Evolutionary conservation across 805 yeast species (phyloP).

Genomic region (Candida ulmi): DNA sequence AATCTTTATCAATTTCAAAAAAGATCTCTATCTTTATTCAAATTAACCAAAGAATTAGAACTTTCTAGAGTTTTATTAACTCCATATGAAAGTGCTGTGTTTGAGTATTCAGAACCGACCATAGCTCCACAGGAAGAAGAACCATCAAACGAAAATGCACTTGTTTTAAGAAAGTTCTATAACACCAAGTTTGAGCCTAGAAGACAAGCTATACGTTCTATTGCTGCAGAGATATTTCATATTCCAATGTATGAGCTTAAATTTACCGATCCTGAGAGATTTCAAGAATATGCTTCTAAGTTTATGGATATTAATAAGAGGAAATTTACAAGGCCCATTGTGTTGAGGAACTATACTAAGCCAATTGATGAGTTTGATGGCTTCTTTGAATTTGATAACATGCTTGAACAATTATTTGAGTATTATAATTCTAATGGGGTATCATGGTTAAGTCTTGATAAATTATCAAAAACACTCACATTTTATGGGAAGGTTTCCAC

Average conservation of each 20-base stretch:
- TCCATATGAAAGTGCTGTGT: conserved; percentile 1
- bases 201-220: background rate
- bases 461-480: background rate
- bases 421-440: conserved; percentile 25
- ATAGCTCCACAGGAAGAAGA: too few relatives aligned
- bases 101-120: background rate
- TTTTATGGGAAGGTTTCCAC: conserved; percentile 2
- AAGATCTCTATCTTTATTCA: conserved; percentile 1
- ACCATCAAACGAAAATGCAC: too few relatives aligned
- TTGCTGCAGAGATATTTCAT: conserved; percentile 8
- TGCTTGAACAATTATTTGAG: conserved; percentile 30
- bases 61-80: conserved; percentile 7
- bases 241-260: background rate
- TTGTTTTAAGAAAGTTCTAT: too few relatives aligned
- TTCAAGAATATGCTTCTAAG: conserved; percentile 13
- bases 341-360: conserved; percentile 19
- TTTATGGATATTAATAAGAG: conserved; percentile 4
- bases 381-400: conserved; percentile 31
- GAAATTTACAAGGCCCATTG: background rate
- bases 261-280: conserved; percentile 6
- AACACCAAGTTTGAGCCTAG: background rate
- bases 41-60: conserved; percentile 1
- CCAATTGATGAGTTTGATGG: conserved; percentile 23
- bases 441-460: background rate
- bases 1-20: conserved; percentile 4